Evolutionary conservation across 2,329 filamentous ascomycete genomes (phyloP).

Genomic region (Fusarium albidum): DNA sequence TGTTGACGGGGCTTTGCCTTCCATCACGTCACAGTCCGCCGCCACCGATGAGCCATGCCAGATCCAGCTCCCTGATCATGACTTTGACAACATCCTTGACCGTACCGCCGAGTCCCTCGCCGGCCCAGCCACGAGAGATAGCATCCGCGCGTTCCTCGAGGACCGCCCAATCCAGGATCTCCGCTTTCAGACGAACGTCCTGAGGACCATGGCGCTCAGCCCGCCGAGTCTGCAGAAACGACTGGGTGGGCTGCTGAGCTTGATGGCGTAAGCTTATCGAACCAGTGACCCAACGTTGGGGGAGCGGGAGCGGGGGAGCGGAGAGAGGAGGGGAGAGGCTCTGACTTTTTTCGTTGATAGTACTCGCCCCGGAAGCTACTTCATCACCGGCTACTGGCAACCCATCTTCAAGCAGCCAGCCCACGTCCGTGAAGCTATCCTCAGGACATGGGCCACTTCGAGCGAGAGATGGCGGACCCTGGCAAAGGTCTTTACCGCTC

Average conservation of each 20-base stretch:
- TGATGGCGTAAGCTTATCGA: conserved; percentile 53
- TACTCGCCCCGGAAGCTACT: conserved; percentile 67
- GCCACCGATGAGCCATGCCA: conserved; percentile 50
- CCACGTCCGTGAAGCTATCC: conserved; percentile 66
- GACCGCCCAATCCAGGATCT: conserved; percentile 61
- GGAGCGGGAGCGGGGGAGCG: too few species aligned
- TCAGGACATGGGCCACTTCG: conserved; percentile 69
- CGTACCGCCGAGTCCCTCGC: conserved; percentile 46
- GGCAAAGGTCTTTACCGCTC: conserved; percentile 60
- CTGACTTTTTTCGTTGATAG: conserved; percentile 48
- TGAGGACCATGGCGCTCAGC: conserved; percentile 50
- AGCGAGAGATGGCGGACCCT: conserved; percentile 64
- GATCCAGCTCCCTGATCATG: conserved; percentile 56
- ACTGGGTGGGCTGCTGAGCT: conserved; percentile 50
- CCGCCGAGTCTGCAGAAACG: conserved; percentile 44
- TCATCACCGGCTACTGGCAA: conserved; percentile 73
- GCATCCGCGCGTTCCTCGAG: conserved; percentile 61
- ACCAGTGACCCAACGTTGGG: too few species aligned
- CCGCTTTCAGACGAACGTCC: conserved; percentile 59
- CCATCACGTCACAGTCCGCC: conserved; percentile 56
- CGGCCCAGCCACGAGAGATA: conserved; percentile 50
- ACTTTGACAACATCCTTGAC: conserved; percentile 57
- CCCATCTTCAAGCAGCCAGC: conserved; percentile 69
- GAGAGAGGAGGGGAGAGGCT: not conserved
- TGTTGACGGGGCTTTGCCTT: conserved; percentile 67